Evolutionary conservation across 2,329 filamentous ascomycete species (phyloP), one percentile per base, ranked within the genome.

Genomic region (Sarocladium brachiariae): DNA sequence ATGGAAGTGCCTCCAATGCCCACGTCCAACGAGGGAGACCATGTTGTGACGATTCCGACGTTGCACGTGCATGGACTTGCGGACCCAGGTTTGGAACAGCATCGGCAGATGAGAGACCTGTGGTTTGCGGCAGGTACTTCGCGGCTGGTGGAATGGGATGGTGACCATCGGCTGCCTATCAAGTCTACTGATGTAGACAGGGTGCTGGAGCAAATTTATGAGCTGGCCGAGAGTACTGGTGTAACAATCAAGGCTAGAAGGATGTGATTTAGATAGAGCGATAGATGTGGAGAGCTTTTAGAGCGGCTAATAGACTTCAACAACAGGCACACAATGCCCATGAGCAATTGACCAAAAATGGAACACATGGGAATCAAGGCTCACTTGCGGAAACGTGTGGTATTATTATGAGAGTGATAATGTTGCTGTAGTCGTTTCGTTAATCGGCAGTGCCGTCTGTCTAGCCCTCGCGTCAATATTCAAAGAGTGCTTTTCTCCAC

Each of bases 111-210:
- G 56, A 60, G 81, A 48, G 63, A 77, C 8, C 65, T 77, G 49
- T 89, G 84, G 62, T 87, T 81, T 60, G 71, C 79, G 47, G 60
- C 69, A 9, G 74, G 71, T 0, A 78, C 69, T 2, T 69, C 76
- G 5, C 73, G 66, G 34, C 54, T 89, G 41, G 63, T 91, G 1
- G 83, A 89, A 63, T 91, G 87, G 87, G 77, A 87, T 52, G 87
- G 85, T 0, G 75, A 73, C 1, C 87, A 92, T 63, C 70, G 87
- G 5, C 71, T 92, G 46, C 84, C 86, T 2, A 75, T 91, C 53
- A 87, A 86, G 70, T 71, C 68, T 19, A 68, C 65, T 25, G 86
- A 90, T 64, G 84, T 90, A 2, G 71, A 78, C n/a, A 52, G 54
- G 16, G 57, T 69, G 2, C 52, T 56, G 16, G 49, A 43, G 1